These are phyloP conservation scores for Kockiozyma suomiensis DNA, from an alignment of 805 yeast genomes.

Conservation along the genomic window DNA sequence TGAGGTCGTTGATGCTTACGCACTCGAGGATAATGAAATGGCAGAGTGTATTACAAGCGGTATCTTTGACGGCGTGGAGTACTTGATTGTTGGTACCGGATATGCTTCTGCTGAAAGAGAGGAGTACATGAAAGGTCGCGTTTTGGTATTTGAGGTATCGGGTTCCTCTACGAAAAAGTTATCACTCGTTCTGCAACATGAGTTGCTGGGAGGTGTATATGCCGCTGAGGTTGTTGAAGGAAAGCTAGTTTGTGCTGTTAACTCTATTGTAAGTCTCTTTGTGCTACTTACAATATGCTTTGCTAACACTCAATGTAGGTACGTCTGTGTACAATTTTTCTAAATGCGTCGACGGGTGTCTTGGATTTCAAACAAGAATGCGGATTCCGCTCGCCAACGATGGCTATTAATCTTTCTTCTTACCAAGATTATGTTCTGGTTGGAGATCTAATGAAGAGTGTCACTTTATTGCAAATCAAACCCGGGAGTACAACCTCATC, in stretches of 20 bases:
- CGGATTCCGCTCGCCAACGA: constrained; percentile 30
- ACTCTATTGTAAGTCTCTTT: constrained; percentile 27
- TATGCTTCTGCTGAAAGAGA: constrained; percentile 28
- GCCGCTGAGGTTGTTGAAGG: constrained; percentile 22
- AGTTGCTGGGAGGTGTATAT: constrained; percentile 30
- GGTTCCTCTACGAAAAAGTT: constrained; percentile 21
- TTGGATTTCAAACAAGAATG: constrained; percentile 20
- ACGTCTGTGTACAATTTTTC: constrained; percentile 17
- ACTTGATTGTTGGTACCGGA: constrained; percentile 35
- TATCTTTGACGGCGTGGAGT: constrained; percentile 16
- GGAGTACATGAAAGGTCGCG: constrained; percentile 30
- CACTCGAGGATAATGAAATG: constrained; percentile 32
- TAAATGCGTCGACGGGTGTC: constrained; percentile 11
- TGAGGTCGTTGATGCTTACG: constrained; percentile 20
- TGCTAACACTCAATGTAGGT: too few relatives aligned
- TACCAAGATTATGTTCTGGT: constrained; percentile 22
- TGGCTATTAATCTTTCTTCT: constrained; percentile 27
- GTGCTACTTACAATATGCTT: neutral
- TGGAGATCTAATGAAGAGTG: constrained; percentile 35
- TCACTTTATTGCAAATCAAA: constrained; percentile 14
- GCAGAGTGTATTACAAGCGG: constrained; percentile 29
- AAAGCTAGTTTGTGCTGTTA: constrained; percentile 22
- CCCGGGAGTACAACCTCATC: neutral
- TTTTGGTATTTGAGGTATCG: constrained; percentile 28
- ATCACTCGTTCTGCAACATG: constrained; percentile 10